Evolutionary conservation across 345 rosid genomes (phyloP), one percentile per base, ranked within the genome.

Genomic region (Populus alba): DNA sequence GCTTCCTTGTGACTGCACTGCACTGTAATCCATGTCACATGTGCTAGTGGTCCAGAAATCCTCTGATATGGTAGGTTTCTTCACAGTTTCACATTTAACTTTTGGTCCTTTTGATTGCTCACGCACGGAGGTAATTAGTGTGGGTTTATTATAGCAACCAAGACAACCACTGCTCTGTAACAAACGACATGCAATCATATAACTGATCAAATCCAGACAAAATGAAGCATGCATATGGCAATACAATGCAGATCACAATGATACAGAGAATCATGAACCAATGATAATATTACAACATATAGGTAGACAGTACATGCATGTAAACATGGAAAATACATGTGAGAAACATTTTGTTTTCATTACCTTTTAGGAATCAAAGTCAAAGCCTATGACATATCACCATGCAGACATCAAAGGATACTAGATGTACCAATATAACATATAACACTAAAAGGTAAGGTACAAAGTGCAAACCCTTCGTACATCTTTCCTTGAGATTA

Each of bases 91-190:
- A 29, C 63, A 68, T 66, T 27, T 73, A 33, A 27, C 68, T 37
- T 67, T 55, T 29, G 65, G 37, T 27, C 61, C 73, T 68, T 72
- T 76, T 41, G 83, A 68, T 23, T 22, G 63, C 29, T 71, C 57
- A 79, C 57, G 70, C 68, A 41, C 38, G n/a, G 70, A 72, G 45
- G 49, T 65, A 71, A 71, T 66, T 45, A 72, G 68, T 29, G 29
- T 31, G 65, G 83, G 83, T 51, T 81, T 81, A 41, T 47, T 59
- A 62, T 43, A 57, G 80, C 80, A 57, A 76, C 83, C 80, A 81
- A 81, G 70, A 81, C 83, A 81, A 45, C 72, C 83, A 88, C 95
- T 91, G 95, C 87, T 87, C 95, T 91, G 95, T 93, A 88, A 80
- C 97, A 89, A 93, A 89, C 79, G 75, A 77, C 66, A 79, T 66